Evolutionary conservation across 1,284 basidiomycete species (phyloP).

Genomic region (Sanghuangporus baumii): DNA sequence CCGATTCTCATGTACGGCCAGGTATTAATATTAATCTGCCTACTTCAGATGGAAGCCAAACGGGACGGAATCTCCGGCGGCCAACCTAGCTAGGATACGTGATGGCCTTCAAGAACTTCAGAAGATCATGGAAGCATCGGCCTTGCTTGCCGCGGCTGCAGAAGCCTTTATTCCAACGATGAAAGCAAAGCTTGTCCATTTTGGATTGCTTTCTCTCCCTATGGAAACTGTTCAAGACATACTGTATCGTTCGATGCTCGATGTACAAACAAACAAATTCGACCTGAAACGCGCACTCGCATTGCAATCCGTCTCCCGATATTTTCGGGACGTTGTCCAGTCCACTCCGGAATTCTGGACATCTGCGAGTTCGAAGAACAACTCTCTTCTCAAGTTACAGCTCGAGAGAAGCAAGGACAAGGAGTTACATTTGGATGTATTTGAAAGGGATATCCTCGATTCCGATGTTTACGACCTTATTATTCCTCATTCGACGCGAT

Average conservation of each 20-base stretch:
- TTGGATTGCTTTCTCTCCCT: not conserved
- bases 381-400: not conserved
- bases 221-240: not conserved
- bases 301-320: not conserved
- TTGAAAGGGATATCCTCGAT: not conserved
- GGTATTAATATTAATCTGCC: not conserved
- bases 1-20: not conserved
- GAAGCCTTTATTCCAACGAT: not conserved
- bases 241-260: not conserved
- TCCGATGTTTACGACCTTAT: not conserved
- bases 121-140: not conserved
- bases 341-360: not conserved
- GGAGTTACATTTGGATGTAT: not conserved
- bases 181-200: not conserved
- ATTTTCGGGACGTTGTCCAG: not conserved
- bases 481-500: not conserved
- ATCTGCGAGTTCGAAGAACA: not conserved
- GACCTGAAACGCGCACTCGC: not conserved
- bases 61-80: not conserved
- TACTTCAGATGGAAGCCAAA: not conserved
- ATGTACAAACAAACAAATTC: not conserved
- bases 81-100: not conserved
- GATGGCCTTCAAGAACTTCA: not conserved
- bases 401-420: not conserved
- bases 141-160: not conserved